These are phyloP conservation scores for Udeniomyces megalosporus DNA, from an alignment of 768 basidiomycete genomes.

Conservation along the genomic window DNA sequence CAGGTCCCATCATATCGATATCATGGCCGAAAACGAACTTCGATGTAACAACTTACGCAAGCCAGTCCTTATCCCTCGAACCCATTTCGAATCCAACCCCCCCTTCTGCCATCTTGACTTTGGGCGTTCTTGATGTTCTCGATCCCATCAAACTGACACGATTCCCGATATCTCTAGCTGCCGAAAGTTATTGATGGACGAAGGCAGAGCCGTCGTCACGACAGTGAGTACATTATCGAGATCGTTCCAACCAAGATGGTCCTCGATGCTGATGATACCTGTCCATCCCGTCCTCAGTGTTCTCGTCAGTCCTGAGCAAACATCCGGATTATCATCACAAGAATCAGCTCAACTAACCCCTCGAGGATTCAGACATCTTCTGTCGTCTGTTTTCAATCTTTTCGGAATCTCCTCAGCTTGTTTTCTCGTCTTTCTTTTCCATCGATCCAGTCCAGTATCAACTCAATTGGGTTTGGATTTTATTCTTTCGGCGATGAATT, in stretches of 20 bases:
- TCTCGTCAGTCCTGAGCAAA: not conserved
- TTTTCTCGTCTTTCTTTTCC: not conserved
- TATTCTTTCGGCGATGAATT: not conserved
- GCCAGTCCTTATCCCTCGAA: not conserved
- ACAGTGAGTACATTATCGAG: not conserved
- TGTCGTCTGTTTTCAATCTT: not conserved
- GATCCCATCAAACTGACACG: not conserved
- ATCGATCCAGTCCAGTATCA: too few relatives aligned
- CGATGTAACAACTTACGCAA: conserved; percentile 13
- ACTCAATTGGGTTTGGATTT: not conserved
- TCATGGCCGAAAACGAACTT: conserved; percentile 10
- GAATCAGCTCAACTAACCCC: not conserved
- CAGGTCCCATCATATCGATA: not conserved
- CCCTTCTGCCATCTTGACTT: not conserved
- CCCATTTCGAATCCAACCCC: too few relatives aligned
- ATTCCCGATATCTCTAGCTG: not conserved
- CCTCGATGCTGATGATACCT: too few relatives aligned
- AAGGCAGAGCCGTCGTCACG: conserved; percentile 12
- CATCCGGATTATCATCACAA: not conserved
- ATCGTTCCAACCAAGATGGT: not conserved
- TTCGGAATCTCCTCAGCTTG: not conserved
- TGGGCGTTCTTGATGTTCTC: not conserved
- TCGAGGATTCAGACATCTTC: not conserved
- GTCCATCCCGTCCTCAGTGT: not conserved
- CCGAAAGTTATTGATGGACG: conserved; percentile 4